A percentile compares a stretch with the other conserved stretches of the same genome.
Conservation (phyloP, 2,329 filamentous ascomycete genomes). For the Claviceps spartinae region DNA sequence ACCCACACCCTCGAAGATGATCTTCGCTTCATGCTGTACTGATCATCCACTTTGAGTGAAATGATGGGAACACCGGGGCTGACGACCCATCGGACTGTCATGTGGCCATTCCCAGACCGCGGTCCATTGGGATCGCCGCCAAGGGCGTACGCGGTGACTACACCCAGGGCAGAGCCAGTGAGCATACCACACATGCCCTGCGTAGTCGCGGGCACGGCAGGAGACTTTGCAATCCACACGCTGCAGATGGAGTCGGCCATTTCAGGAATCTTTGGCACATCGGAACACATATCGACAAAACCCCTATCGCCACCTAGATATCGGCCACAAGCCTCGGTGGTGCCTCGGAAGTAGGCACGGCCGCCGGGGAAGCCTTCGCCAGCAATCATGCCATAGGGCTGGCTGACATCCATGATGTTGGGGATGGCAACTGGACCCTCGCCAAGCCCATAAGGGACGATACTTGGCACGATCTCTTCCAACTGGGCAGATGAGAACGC, state of each 20-base stretch:
- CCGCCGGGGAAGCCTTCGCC: conserved; percentile 82
- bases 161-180: conserved; percentile 68
- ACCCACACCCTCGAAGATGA: conserved; percentile 67
- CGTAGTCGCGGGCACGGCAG: conserved; percentile 55
- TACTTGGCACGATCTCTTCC: conserved; percentile 59
- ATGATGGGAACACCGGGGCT: conserved; percentile 90
- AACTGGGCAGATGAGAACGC: conserved; percentile 64
- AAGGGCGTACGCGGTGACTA: conserved; percentile 71
- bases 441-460: conserved; percentile 64
- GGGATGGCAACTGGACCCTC: conserved; percentile 65
- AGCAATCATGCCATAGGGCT: conserved; percentile 67
- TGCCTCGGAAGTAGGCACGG: conserved; percentile 61
- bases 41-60: conserved; percentile 69
- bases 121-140: conserved; percentile 44
- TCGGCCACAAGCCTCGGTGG: conserved; percentile 61
- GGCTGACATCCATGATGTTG: conserved; percentile 85
- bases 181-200: conserved; percentile 71
- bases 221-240: conserved; percentile 83
- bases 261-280: conserved; percentile 64
- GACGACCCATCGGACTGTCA: conserved; percentile 79
- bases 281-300: conserved; percentile 48
- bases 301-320: conserved; percentile 53
- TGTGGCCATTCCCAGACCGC: conserved; percentile 56
- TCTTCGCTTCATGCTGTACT: conserved; percentile 59
- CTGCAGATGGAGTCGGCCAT: conserved; percentile 59